phyloP scores from a whole-genome alignment of 768 basidiomycete genomes.

The Termitomyces heimii region DNA sequence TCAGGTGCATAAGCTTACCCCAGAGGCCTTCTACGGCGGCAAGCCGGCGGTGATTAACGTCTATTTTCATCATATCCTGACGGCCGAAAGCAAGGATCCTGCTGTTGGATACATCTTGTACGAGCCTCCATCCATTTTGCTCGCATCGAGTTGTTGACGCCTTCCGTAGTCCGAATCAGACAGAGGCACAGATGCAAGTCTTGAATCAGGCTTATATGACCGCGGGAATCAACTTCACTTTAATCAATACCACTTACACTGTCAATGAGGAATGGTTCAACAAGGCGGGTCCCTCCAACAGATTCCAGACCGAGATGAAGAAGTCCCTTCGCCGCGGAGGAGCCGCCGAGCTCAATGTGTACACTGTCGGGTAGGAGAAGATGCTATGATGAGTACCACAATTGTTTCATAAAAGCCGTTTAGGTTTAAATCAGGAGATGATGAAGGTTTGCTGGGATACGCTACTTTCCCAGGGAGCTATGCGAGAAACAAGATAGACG shows the following conservation, averaged over 20 bases:
- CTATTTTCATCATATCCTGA: slow-evolving; percentile 25
- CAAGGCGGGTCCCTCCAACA: slow-evolving; percentile 27
- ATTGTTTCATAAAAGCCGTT: background rate
- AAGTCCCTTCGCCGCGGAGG: slow-evolving; percentile 33
- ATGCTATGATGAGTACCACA: background rate
- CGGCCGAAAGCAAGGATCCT: slow-evolving; percentile 16
- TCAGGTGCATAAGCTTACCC: slow-evolving; percentile 5
- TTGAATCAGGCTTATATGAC: slow-evolving; percentile 36
- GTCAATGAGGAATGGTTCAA: slow-evolving; percentile 44
- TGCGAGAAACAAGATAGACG: slow-evolving; percentile 28
- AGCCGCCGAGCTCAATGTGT: slow-evolving; percentile 39
- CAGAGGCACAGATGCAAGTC: slow-evolving; percentile 29
- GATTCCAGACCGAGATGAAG: slow-evolving; percentile 45
- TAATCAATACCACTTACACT: slow-evolving; percentile 36
- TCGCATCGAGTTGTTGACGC: background rate
- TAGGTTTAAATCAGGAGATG: slow-evolving; percentile 21
- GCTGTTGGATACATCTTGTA: slow-evolving; percentile 37
- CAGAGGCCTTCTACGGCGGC: background rate
- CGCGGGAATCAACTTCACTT: slow-evolving; percentile 31
- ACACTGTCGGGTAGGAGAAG: slow-evolving; percentile 36
- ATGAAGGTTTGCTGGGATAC: slow-evolving; percentile 40
- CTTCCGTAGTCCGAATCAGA: slow-evolving; percentile 12
- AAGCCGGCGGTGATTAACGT: slow-evolving; percentile 1
- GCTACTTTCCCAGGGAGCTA: slow-evolving; percentile 46
- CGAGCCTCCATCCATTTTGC: slow-evolving; percentile 4